These are phyloP conservation scores for Platismatia glauca DNA, from an alignment of 495 filamentous ascomycete species.

Conservation along the genomic window DNA sequence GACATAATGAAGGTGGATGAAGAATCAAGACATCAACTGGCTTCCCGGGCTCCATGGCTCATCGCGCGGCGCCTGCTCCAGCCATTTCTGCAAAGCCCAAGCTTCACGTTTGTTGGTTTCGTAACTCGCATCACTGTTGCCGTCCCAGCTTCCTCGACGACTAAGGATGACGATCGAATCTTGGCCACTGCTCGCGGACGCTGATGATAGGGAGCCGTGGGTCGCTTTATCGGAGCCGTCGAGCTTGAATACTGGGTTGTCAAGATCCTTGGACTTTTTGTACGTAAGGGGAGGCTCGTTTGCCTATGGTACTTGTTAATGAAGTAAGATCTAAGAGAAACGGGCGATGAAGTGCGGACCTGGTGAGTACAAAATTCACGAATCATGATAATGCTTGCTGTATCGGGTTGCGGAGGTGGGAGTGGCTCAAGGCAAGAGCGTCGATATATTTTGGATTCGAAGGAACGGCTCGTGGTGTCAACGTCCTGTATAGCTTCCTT, in stretches of 20 bases:
- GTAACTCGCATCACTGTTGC: background rate
- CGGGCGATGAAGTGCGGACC: background rate
- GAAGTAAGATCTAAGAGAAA: background rate
- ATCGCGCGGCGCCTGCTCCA: background rate
- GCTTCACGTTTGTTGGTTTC: background rate
- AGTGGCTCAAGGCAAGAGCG: background rate
- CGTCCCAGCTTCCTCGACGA: background rate
- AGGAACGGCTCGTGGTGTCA: background rate
- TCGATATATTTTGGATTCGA: background rate
- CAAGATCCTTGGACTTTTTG: background rate
- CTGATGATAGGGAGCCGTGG: background rate
- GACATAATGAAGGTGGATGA: too few relatives aligned
- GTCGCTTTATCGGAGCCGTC: slow-evolving; percentile 1
- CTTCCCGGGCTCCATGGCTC: background rate
- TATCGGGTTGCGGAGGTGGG: background rate
- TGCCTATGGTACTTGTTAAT: background rate
- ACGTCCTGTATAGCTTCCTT: background rate
- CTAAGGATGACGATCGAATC: too few relatives aligned
- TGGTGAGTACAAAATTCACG: background rate
- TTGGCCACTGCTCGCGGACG: background rate
- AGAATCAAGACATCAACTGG: too few relatives aligned
- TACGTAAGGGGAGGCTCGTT: background rate
- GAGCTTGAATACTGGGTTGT: background rate
- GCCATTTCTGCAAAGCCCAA: background rate
- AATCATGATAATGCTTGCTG: background rate